Conservation (phyloP, 164 flowering plant species). For the Nymphaea thermarum region DNA sequence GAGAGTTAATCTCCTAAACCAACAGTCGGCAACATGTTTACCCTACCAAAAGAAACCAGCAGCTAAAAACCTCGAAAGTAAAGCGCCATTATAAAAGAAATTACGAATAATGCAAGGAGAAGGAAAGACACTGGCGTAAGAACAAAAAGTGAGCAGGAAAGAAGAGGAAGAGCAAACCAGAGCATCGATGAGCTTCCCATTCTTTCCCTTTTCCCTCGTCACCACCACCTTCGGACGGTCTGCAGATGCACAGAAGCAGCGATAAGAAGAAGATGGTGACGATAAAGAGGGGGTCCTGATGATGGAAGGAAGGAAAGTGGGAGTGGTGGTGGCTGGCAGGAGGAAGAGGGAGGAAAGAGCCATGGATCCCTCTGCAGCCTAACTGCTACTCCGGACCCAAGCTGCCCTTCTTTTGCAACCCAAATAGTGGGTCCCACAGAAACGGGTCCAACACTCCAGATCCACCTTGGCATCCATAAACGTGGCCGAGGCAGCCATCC, state of each 20-base stretch:
- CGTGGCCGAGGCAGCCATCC: too few species aligned
- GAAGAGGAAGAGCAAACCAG: slow-evolving; percentile 31
- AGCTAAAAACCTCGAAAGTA: too few species aligned
- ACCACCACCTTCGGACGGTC: slow-evolving; percentile 51
- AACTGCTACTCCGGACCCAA: too few species aligned
- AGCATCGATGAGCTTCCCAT: slow-evolving; percentile 66
- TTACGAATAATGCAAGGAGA: too few species aligned
- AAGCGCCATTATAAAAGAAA: too few species aligned
- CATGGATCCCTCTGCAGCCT: neutral
- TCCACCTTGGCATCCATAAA: too few species aligned
- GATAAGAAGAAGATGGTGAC: neutral
- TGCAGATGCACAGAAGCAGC: neutral
- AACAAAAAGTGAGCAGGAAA: neutral
- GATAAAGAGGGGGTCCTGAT: neutral
- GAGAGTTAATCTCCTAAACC: neutral
- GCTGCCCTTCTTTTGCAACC: too few species aligned
- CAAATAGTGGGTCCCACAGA: too few species aligned
- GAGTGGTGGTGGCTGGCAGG: neutral
- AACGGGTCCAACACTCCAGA: too few species aligned
- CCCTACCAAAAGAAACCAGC: neutral
- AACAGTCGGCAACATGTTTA: slow-evolving; percentile 44
- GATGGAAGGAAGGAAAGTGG: neutral
- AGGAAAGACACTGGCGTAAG: too few species aligned
- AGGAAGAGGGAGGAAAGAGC: neutral
- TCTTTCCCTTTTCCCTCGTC: slow-evolving; percentile 89